Conservation (phyloP, 345 rosid genomes). For the Bruguiera gymnorhiza region DNA sequence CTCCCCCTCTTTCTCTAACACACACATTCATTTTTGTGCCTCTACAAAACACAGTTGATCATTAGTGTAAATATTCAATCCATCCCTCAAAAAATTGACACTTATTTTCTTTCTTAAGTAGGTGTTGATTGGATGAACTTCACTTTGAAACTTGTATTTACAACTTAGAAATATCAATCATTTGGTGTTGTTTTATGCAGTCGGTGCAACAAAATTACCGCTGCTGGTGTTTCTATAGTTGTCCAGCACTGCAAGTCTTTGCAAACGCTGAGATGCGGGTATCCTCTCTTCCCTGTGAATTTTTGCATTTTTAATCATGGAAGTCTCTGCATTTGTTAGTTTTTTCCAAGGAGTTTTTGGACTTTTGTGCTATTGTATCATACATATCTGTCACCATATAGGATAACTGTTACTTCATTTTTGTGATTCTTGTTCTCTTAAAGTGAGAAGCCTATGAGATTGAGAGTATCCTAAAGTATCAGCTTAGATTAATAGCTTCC, state of each 20-base stretch:
- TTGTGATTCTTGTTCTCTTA: no score
- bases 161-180: background rate
- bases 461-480: no score
- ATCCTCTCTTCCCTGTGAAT: constrained; percentile 15
- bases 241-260: constrained; percentile 60
- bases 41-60: background rate
- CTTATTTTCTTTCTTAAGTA: constrained; percentile 1
- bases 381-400: background rate
- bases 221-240: constrained; percentile 60
- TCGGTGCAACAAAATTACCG: constrained; percentile 56
- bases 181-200: constrained; percentile 41
- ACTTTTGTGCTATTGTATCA: background rate
- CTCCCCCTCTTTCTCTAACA: no score
- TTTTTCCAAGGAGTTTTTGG: background rate
- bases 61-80: no score
- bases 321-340: background rate
- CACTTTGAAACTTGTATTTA: background rate
- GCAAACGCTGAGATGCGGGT: constrained; percentile 88
- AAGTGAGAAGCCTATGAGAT: no score
- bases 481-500: no score
- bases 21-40: background rate
- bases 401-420: no score
- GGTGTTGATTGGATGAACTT: background rate
- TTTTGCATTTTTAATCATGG: background rate
- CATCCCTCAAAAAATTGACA: background rate